Evolutionary conservation across 345 rosid genomes (phyloP).

Genomic region (Conringia planisiliqua): DNA sequence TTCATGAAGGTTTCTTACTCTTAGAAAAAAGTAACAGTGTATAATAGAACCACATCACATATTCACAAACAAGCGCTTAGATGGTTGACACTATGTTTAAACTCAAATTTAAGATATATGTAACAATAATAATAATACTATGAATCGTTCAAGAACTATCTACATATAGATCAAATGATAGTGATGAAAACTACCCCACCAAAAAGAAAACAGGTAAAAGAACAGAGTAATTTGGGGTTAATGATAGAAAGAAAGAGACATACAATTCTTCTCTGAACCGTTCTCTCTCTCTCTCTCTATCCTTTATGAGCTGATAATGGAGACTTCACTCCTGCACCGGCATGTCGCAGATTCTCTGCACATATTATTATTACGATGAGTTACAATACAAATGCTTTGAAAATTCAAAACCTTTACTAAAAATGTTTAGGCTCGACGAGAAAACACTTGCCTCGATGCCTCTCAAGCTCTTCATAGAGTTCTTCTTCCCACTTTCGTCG

Average conservation of each 20-base stretch:
- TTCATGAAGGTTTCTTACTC: no score
- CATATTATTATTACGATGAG: not conserved
- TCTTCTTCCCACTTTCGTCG: conserved; percentile 82
- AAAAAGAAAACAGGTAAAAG: not conserved
- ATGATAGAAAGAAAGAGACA: conserved; percentile 25
- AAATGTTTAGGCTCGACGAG: not conserved
- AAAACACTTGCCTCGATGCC: conserved; percentile 51
- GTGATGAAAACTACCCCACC: conserved; percentile 5
- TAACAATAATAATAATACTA: not conserved
- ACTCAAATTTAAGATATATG: not conserved
- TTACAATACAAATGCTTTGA: not conserved
- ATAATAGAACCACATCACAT: no score
- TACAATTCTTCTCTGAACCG: conserved; percentile 36
- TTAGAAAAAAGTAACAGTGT: no score
- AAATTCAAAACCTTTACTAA: not conserved
- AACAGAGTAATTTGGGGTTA: conserved; percentile 3
- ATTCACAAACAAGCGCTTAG: not conserved
- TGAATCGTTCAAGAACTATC: conserved; percentile 22
- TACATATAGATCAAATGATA: conserved; percentile 24
- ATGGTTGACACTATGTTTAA: not conserved
- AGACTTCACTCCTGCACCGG: conserved; percentile 50
- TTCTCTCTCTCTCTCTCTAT: conserved; percentile 54
- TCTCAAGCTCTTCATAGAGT: conserved; percentile 80
- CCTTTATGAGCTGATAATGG: conserved; percentile 57
- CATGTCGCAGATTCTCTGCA: conserved; percentile 77